Evolutionary conservation across 2,329 filamentous ascomycete species (phyloP).

Genomic region (Colletotrichum filicis): DNA sequence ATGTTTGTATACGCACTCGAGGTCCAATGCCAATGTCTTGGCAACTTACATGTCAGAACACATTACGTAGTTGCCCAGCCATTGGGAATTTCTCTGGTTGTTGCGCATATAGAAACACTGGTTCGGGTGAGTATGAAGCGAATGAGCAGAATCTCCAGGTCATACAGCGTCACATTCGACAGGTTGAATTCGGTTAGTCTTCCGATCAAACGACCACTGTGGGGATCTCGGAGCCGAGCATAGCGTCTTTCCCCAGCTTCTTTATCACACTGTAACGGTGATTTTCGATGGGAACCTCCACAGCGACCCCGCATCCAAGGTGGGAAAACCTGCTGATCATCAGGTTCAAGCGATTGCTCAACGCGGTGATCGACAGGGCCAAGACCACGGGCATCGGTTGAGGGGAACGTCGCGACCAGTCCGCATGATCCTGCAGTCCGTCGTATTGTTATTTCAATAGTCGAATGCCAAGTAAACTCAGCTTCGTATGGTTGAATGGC

Average conservation of each 20-base stretch:
- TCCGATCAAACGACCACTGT: neutral
- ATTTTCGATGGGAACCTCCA: neutral
- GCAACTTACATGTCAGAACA: neutral
- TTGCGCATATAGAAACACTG: neutral
- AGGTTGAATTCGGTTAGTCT: neutral
- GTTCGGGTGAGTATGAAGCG: slow-evolving; percentile 1
- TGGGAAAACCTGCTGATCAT: slow-evolving; percentile 2
- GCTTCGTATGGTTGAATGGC: neutral
- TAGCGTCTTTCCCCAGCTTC: neutral
- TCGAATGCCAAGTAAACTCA: neutral
- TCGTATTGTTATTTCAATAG: neutral
- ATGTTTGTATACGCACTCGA: neutral
- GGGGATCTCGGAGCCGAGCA: slow-evolving; percentile 14
- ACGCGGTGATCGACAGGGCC: neutral
- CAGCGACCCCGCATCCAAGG: neutral
- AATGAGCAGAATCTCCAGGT: neutral
- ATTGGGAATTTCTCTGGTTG: neutral
- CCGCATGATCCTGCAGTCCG: neutral
- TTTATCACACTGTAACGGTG: neutral
- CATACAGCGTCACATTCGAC: neutral
- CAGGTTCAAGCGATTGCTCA: neutral
- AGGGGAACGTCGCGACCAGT: neutral
- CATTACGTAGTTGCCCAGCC: neutral
- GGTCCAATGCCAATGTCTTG: neutral
- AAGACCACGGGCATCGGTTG: neutral